Evolutionary conservation across 2,329 filamentous ascomycete genomes (phyloP).

Genomic region (Colletotrichum truncatum): DNA sequence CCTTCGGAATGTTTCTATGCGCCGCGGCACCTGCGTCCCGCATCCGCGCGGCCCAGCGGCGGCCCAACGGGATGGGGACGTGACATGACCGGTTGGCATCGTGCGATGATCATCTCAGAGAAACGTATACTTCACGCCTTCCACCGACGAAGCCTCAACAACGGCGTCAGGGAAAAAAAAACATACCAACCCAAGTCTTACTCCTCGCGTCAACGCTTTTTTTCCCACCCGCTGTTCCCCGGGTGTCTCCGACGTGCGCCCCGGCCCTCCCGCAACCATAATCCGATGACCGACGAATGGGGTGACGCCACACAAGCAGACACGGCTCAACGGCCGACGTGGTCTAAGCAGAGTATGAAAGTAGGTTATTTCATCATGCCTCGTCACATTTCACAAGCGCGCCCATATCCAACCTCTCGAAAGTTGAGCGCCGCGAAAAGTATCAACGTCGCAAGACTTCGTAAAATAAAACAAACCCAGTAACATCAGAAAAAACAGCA

Average conservation of each 20-base stretch:
- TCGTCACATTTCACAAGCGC: background rate
- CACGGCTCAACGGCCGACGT: background rate
- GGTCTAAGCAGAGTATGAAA: background rate
- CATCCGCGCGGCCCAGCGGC: constrained; percentile 8
- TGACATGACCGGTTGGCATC: background rate
- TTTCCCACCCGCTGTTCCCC: constrained; percentile 1
- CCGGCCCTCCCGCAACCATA: constrained; percentile 13
- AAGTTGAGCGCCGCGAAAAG: background rate
- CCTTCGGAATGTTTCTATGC: background rate
- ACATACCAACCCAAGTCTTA: no score
- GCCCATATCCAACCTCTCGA: background rate
- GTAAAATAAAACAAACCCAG: background rate
- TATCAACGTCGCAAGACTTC: background rate
- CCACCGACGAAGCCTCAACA: background rate
- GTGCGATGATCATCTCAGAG: background rate
- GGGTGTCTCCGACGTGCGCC: constrained; percentile 7
- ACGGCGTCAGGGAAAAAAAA: background rate
- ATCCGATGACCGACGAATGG: background rate
- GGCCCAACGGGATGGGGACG: background rate
- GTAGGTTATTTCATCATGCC: background rate
- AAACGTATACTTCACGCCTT: background rate
- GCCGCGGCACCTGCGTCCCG: constrained; percentile 4
- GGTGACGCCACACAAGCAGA: background rate
- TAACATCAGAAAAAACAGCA: no score
- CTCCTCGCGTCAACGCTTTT: background rate